These are phyloP conservation scores for Populus hybrid DNA, from an alignment of 441 rosid species.

Conservation along the genomic window DNA sequence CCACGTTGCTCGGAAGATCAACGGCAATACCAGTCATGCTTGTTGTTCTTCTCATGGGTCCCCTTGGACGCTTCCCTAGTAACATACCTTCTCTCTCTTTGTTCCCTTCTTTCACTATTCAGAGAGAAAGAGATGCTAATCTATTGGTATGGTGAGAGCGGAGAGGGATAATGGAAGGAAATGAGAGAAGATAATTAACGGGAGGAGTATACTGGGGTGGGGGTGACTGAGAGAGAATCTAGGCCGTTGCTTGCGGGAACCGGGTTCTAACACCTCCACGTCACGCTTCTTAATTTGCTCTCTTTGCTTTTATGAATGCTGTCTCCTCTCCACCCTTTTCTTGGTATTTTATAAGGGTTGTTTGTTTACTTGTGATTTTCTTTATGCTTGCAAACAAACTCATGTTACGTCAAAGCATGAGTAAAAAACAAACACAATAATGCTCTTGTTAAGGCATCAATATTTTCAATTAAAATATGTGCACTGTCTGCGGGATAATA, in stretches of 20 bases:
- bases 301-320: background rate
- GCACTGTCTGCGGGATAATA: too few species aligned
- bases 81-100: constrained; percentile 32
- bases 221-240: constrained; percentile 36
- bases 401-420: too few species aligned
- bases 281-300: constrained; percentile 14
- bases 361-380: background rate
- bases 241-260: constrained; percentile 57
- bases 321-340: background rate
- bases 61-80: constrained; percentile 65
- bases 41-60: constrained; percentile 62
- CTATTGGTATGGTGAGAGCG: background rate
- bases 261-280: constrained; percentile 32
- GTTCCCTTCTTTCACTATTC: background rate
- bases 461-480: background rate
- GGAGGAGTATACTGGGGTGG: background rate
- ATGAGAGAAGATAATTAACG: background rate
- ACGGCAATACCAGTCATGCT: constrained; percentile 63
- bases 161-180: background rate
- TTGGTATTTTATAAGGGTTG: background rate
- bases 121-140: background rate
- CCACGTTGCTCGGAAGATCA: constrained; percentile 27
- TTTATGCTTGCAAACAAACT: background rate
- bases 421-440: too few species aligned
- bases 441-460: background rate